These are phyloP conservation scores for Heterobasidion occidentale DNA, from an alignment of 1,284 basidiomycete species.

Conservation along the genomic window DNA sequence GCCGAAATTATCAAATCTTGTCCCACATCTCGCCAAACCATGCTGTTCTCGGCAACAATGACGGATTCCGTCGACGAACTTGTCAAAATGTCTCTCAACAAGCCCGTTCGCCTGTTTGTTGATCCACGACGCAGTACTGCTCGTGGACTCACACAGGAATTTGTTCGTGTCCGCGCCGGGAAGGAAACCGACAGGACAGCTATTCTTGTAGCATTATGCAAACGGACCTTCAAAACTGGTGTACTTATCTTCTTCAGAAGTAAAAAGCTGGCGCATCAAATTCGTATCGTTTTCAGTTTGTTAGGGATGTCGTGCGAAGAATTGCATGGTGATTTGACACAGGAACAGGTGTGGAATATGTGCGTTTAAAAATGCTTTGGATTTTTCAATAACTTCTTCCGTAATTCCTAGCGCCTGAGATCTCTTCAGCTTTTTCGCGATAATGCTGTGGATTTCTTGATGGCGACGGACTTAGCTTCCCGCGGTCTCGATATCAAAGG, in stretches of 20 bases:
- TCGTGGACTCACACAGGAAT: constrained; percentile 90
- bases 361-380: constrained; percentile 1
- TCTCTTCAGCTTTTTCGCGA: constrained; percentile 86
- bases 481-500: constrained; percentile 97
- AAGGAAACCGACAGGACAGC: constrained; percentile 80
- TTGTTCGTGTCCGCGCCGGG: constrained; percentile 79
- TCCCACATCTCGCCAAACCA: constrained; percentile 86
- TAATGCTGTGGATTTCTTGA: constrained; percentile 79
- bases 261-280: constrained; percentile 95
- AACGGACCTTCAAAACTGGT: constrained; percentile 76
- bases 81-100: constrained; percentile 85
- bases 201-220: constrained; percentile 79
- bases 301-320: constrained; percentile 84
- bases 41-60: constrained; percentile 99
- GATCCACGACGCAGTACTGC: constrained; percentile 90
- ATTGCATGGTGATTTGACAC: constrained; percentile 90
- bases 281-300: constrained; percentile 90
- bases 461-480: constrained; percentile 94
- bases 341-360: constrained; percentile 71
- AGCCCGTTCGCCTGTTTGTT: constrained; percentile 91
- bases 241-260: constrained; percentile 94
- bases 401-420: constrained; percentile 59
- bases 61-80: constrained; percentile 94
- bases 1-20: constrained; percentile 90
- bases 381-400: background rate